A percentile compares a stretch with the other conserved stretches of the same genome.
phyloP scores from a whole-genome alignment of 2,329 filamentous ascomycete genomes.

The Fusarium nelsonii region DNA sequence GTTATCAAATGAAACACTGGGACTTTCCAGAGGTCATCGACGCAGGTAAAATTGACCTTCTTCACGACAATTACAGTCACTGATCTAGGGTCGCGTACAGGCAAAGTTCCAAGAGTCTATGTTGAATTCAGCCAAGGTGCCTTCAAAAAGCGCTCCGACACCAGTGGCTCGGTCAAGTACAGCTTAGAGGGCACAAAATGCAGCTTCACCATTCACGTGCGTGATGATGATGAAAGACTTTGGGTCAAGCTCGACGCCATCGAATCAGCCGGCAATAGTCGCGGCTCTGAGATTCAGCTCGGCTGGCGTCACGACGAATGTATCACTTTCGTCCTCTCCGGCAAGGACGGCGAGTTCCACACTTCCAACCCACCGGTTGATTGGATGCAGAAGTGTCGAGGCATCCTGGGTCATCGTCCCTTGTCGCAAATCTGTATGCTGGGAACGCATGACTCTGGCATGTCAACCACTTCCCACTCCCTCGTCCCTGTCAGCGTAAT shows the following conservation, averaged over 20 bases:
- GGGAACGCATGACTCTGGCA: slow-evolving; percentile 17
- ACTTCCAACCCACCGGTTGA: slow-evolving; percentile 9
- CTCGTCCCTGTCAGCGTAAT: neutral
- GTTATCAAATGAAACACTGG: slow-evolving; percentile 22
- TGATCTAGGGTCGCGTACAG: neutral
- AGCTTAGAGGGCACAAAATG: slow-evolving; percentile 3
- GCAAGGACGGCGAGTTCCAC: neutral
- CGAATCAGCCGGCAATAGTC: neutral
- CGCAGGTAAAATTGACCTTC: neutral
- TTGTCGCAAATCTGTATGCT: slow-evolving; percentile 18
- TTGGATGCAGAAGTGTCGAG: slow-evolving; percentile 21
- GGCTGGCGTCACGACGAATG: slow-evolving; percentile 19
- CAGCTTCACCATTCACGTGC: slow-evolving; percentile 15
- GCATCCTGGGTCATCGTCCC: neutral
- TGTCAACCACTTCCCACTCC: slow-evolving; percentile 9
- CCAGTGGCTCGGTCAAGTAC: slow-evolving; percentile 12
- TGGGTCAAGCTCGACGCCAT: slow-evolving; percentile 12
- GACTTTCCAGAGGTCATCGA: slow-evolving; percentile 11
- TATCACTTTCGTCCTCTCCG: slow-evolving; percentile 14
- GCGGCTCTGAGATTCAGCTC: slow-evolving; percentile 12
- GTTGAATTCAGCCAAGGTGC: slow-evolving; percentile 11
- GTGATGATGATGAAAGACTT: slow-evolving; percentile 11
- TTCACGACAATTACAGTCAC: accelerated
- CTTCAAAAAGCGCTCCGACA: slow-evolving; percentile 1
- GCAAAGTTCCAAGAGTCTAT: neutral